A percentile compares a stretch with the other conserved stretches of the same genome.
phyloP scores from a whole-genome alignment of 192 early-diverging fungal species.

The Gaertneriomyces sp. region DNA sequence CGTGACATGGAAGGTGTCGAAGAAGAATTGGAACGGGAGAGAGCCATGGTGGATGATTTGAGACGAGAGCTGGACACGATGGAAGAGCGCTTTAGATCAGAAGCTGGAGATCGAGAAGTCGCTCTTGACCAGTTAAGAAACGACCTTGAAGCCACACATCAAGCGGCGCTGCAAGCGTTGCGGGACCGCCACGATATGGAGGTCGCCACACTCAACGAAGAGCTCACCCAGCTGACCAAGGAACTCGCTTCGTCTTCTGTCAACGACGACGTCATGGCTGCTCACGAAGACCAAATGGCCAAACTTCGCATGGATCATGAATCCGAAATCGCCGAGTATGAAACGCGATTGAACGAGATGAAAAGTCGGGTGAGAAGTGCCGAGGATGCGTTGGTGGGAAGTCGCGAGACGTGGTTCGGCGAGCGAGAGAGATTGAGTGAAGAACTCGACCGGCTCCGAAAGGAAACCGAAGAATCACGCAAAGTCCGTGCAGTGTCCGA shows the following conservation, averaged over 20 bases:
- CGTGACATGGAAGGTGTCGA: conserved; percentile 15
- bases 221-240: not conserved
- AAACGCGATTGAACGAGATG: not conserved
- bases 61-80: not conserved
- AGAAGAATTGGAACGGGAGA: conserved; percentile 11
- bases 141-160: too few species aligned
- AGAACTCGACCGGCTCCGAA: conserved; percentile 23
- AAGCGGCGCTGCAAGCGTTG: too few species aligned
- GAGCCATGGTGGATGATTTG: conserved; percentile 14
- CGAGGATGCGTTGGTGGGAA: conserved; percentile 31
- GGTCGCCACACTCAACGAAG: not conserved
- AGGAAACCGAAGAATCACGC: not conserved
- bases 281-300: not conserved
- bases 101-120: too few species aligned
- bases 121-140: too few species aligned
- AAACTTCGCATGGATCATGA: too few species aligned
- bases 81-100: not conserved
- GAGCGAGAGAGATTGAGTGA: conserved; percentile 44
- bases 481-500: not conserved
- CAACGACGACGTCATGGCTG: not conserved
- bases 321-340: too few species aligned
- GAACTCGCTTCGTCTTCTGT: conserved; percentile 2
- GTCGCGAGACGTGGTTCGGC: conserved; percentile 37
- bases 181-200: too few species aligned
- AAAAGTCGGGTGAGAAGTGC: conserved; percentile 20